Percentiles rank a stretch among this genome's conserved stretches.
Evolutionary conservation across 2,329 filamentous ascomycete species (phyloP).

Genomic region (Coleophoma cylindrospora): DNA sequence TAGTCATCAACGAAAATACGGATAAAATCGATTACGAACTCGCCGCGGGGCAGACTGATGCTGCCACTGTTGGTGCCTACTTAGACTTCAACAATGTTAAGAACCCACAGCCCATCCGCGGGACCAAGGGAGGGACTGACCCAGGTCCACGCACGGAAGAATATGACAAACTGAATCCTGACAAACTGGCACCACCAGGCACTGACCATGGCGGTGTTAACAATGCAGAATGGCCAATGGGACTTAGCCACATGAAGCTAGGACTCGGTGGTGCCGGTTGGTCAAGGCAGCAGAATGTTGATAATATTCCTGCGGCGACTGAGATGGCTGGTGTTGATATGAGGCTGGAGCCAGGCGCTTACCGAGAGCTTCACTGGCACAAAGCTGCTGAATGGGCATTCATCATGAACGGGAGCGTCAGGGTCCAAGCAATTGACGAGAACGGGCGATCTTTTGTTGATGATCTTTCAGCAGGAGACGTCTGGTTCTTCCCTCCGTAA

Average conservation of each 20-base stretch:
- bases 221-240: conserved; percentile 47
- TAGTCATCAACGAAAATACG: conserved; percentile 28
- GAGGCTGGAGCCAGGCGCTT: conserved; percentile 67
- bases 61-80: conserved; percentile 43
- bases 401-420: conserved; percentile 64
- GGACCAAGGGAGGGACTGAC: conserved; percentile 42
- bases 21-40: conserved; percentile 32
- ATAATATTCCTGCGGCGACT: conserved; percentile 59
- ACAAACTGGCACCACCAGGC: conserved; percentile 44
- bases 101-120: conserved; percentile 51
- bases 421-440: conserved; percentile 68
- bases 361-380: conserved; percentile 77
- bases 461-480: conserved; percentile 68
- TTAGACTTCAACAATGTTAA: conserved; percentile 47
- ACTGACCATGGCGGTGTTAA: conserved; percentile 43
- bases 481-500: conserved; percentile 71
- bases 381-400: conserved; percentile 77
- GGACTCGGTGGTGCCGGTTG: conserved; percentile 53
- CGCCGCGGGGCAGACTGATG: conserved; percentile 44
- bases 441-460: conserved; percentile 75
- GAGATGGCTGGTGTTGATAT: conserved; percentile 76
- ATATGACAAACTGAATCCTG: conserved; percentile 47
- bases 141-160: conserved; percentile 42
- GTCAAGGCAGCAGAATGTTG: conserved; percentile 68
- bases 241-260: conserved; percentile 39